Conservation (phyloP, 108 stramenopile species). For the Discostella pseudostelligera region DNA sequence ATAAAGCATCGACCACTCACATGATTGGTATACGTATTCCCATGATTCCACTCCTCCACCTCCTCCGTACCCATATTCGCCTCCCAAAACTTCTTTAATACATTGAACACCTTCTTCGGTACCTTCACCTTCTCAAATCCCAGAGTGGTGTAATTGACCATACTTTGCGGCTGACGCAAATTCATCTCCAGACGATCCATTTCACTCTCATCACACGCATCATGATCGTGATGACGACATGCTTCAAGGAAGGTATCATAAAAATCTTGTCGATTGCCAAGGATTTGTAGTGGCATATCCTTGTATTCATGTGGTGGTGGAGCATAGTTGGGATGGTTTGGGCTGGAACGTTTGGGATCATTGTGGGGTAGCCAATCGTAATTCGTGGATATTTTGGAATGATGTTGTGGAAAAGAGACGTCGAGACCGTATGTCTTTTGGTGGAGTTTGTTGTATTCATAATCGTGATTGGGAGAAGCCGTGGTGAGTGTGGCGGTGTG, state of each 20-base stretch:
- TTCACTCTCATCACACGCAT: slow-evolving; percentile 38
- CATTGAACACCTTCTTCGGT: slow-evolving; percentile 50
- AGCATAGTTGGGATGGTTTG: slow-evolving; percentile 19
- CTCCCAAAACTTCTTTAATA: slow-evolving; percentile 65
- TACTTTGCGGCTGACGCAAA: slow-evolving; percentile 22
- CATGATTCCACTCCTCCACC: slow-evolving; percentile 52
- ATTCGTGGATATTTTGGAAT: slow-evolving; percentile 41
- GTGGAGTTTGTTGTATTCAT: slow-evolving; percentile 13
- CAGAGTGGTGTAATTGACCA: slow-evolving; percentile 62
- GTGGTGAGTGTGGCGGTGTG: no score
- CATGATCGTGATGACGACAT: slow-evolving; percentile 33
- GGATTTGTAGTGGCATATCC: slow-evolving; percentile 44
- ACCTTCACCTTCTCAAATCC: slow-evolving; percentile 64
- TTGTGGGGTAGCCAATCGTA: slow-evolving; percentile 63
- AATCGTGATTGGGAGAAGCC: background rate
- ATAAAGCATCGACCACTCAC: no score
- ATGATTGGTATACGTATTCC: slow-evolving; percentile 62
- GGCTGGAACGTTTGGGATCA: slow-evolving; percentile 20
- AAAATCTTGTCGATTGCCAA: slow-evolving; percentile 50
- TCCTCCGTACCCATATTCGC: slow-evolving; percentile 39
- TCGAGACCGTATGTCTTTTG: slow-evolving; percentile 53
- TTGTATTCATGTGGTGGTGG: slow-evolving; percentile 31
- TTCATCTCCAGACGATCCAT: slow-evolving; percentile 54
- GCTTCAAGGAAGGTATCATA: slow-evolving; percentile 52
- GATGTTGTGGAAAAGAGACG: slow-evolving; percentile 61